phyloP scores from a whole-genome alignment of 1,284 basidiomycete genomes.

The Wallemia mellicola region DNA sequence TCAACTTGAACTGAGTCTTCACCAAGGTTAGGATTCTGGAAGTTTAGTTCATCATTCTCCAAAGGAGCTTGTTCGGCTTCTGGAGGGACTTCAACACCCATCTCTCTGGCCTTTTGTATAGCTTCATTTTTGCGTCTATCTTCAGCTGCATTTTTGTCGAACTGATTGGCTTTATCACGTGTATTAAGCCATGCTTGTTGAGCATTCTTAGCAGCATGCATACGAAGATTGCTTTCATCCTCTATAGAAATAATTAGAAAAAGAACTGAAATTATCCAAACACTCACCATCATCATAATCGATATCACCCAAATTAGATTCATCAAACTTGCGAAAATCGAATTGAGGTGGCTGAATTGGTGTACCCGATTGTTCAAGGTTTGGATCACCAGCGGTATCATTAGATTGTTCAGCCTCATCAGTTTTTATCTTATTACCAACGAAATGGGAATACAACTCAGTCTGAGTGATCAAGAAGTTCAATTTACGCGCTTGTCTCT shows the following conservation, averaged over 20 bases:
- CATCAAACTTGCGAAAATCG: background rate
- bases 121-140: constrained; percentile 53
- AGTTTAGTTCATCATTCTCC: constrained; percentile 94
- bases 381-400: constrained; percentile 16
- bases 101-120: constrained; percentile 19
- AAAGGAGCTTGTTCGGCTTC: constrained; percentile 6
- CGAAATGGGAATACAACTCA: constrained; percentile 96
- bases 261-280: background rate
- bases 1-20: constrained; percentile 55
- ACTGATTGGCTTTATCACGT: constrained; percentile 47
- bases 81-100: constrained; percentile 5
- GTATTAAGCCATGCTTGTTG: constrained; percentile 64
- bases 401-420: constrained; percentile 58
- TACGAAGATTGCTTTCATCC: constrained; percentile 63
- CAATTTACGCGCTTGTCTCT: constrained; percentile 80
- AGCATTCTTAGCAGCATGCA: constrained; percentile 65
- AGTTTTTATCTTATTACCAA: constrained; percentile 95
- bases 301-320: constrained; percentile 27
- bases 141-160: constrained; percentile 50
- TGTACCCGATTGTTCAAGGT: background rate
- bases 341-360: background rate
- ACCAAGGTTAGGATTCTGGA: constrained; percentile 92
- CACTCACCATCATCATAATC: constrained; percentile 71
- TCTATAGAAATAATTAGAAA: constrained; percentile 21
- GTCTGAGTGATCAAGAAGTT: constrained; percentile 99